Percentiles rank a stretch among this genome's conserved stretches.
These are phyloP conservation scores for Naganishia sp. DNA, from an alignment of 1,284 basidiomycete genomes.

Conservation along the genomic window DNA sequence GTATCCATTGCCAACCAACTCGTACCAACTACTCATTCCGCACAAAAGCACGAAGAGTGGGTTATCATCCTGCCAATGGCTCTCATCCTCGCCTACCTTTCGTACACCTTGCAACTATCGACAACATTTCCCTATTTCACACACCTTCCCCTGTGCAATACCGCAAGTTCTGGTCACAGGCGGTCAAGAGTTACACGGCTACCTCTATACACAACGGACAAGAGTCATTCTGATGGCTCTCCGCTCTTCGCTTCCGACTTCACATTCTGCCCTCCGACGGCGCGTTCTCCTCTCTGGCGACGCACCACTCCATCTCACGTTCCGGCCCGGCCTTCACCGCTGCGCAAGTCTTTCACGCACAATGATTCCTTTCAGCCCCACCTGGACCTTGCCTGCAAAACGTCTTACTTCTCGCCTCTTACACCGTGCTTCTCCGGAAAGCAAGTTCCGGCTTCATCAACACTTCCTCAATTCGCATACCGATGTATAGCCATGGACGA, in stretches of 20 bases:
- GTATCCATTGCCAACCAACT: neutral
- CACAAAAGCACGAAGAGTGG: slow-evolving; percentile 15
- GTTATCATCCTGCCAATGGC: slow-evolving; percentile 11
- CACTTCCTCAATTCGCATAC: too few relatives aligned
- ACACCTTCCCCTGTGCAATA: slow-evolving; percentile 5
- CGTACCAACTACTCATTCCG: neutral
- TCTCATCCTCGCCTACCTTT: slow-evolving; percentile 17
- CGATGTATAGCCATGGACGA: too few relatives aligned
- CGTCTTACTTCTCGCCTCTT: slow-evolving; percentile 10
- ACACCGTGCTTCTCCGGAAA: neutral
- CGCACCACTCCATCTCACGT: slow-evolving; percentile 1
- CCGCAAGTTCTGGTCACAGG: neutral
- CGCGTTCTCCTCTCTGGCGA: neutral
- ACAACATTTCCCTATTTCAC: slow-evolving; percentile 17
- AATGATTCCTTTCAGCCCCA: neutral
- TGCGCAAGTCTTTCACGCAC: slow-evolving; percentile 15
- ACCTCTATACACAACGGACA: neutral
- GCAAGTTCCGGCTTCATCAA: too few relatives aligned
- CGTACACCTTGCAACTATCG: slow-evolving; percentile 14
- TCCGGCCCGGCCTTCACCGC: slow-evolving; percentile 10
- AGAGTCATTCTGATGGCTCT: neutral
- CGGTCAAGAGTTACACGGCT: neutral
- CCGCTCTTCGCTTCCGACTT: slow-evolving; percentile 3
- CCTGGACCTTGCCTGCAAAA: neutral
- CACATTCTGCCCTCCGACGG: neutral